A percentile compares a stretch with the other conserved stretches of the same genome.
phyloP scores from a whole-genome alignment of 805 yeast genomes.

The Saccharomycopsis capsularis region DNA sequence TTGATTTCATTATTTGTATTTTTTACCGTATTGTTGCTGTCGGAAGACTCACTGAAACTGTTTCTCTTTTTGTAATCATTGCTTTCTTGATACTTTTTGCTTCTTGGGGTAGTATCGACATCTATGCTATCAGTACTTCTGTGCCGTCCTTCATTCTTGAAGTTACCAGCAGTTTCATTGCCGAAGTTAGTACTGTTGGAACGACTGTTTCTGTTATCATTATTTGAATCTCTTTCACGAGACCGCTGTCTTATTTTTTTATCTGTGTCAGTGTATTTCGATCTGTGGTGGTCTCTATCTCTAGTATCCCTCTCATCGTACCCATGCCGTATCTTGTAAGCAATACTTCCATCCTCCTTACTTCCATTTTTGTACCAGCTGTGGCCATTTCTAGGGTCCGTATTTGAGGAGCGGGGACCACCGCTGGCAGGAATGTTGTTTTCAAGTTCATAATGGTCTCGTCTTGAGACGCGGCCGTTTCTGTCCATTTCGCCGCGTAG shows the following conservation, averaged over 20 bases:
- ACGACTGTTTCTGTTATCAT: neutral
- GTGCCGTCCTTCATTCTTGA: neutral
- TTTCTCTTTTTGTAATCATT: neutral
- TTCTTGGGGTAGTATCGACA: neutral
- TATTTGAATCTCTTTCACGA: neutral
- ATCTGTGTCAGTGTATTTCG: neutral
- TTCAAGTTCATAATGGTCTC: constrained; percentile 20
- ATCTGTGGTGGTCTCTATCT: neutral
- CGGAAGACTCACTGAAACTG: neutral
- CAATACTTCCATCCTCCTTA: neutral
- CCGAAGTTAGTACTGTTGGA: neutral
- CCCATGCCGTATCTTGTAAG: neutral
- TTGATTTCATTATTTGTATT: neutral
- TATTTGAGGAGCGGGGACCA: neutral
- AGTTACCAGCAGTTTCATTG: neutral
- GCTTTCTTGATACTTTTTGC: constrained; percentile 2
- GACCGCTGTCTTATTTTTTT: neutral
- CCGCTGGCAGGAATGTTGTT: neutral
- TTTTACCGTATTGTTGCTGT: neutral
- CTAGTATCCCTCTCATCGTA: neutral
- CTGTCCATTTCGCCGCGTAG: constrained; percentile 5
- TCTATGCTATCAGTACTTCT: neutral
- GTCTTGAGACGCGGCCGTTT: constrained; percentile 3
- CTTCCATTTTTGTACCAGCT: neutral
- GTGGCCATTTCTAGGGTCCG: neutral